Conservation (phyloP, 129 eudicot genomes). For the Centrapalus pauciflorus region DNA sequence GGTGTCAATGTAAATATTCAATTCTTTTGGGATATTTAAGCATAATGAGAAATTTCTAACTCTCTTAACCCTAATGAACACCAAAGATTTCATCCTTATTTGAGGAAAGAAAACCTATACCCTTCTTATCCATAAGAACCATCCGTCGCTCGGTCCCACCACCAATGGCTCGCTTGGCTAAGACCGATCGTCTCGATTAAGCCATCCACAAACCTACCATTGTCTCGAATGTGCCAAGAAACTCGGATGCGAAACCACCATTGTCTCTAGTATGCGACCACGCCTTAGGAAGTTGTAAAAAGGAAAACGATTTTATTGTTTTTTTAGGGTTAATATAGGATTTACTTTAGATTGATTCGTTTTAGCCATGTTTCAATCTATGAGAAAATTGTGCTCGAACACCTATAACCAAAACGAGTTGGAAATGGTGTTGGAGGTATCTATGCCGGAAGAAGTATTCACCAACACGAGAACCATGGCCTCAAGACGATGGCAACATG, state of each 20-base stretch:
- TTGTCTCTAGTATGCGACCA: background rate
- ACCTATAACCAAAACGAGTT: constrained; percentile 56
- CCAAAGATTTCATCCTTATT: constrained; percentile 1
- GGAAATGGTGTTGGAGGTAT: constrained; percentile 79
- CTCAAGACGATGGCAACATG: constrained; percentile 54
- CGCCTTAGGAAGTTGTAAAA: background rate
- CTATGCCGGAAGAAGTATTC: constrained; percentile 74
- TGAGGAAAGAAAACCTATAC: background rate
- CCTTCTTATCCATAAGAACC: background rate
- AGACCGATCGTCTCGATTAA: background rate
- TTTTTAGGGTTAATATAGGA: too few relatives aligned
- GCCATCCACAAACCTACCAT: too few relatives aligned
- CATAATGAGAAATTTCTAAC: background rate
- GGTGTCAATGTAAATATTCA: background rate
- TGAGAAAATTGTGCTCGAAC: constrained; percentile 66
- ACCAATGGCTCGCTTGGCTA: background rate
- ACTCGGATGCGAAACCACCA: background rate
- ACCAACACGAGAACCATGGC: constrained; percentile 48
- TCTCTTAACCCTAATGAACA: constrained; percentile 1
- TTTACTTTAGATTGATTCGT: background rate
- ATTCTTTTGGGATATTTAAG: background rate
- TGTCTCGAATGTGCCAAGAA: background rate
- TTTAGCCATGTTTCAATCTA: constrained; percentile 22
- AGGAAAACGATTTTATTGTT: too few relatives aligned
- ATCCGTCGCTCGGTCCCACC: background rate